Conservation (phyloP, 805 yeast species). For the Sugiyamaella lignohabitans region DNA sequence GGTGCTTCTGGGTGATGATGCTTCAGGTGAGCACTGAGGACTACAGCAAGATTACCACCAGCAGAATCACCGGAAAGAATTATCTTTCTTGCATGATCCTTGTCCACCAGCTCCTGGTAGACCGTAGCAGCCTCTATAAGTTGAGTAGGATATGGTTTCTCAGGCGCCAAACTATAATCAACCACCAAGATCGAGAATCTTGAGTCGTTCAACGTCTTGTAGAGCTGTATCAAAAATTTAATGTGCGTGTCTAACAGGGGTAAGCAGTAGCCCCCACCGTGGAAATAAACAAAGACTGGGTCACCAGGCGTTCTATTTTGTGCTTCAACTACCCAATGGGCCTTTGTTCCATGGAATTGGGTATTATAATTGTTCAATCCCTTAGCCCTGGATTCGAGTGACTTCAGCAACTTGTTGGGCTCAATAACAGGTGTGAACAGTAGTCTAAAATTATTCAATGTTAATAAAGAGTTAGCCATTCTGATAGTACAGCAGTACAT, state of each 20-base stretch:
- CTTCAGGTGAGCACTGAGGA: conserved; percentile 9
- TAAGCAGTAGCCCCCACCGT: conserved; percentile 18
- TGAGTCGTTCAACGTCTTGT: conserved; percentile 6
- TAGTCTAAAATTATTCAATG: too few species aligned
- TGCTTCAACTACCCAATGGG: conserved; percentile 15
- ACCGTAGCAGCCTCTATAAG: conserved; percentile 10
- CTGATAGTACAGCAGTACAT: too few species aligned
- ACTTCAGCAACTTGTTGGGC: neutral
- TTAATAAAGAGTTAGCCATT: too few species aligned
- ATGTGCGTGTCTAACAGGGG: conserved; percentile 6
- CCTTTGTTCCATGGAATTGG: neutral
- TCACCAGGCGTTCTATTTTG: conserved; percentile 13
- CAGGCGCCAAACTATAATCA: conserved; percentile 14
- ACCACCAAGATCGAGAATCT: conserved; percentile 12
- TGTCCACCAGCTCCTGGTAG: conserved; percentile 10
- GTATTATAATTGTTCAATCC: conserved; percentile 1
- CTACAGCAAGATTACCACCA: conserved; percentile 15
- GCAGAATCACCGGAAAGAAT: conserved; percentile 16
- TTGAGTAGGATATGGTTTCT: conserved; percentile 10
- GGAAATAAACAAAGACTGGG: conserved; percentile 16
- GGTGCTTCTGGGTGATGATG: conserved; percentile 7
- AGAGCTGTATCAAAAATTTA: conserved; percentile 6
- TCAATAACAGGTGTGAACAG: conserved; percentile 5
- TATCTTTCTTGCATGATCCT: conserved; percentile 12
- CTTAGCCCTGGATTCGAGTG: neutral